A percentile compares a stretch with the other conserved stretches of the same genome.
These are phyloP conservation scores for Chytridiales sp. DNA, from an alignment of 371 early-diverging fungal genomes.

Conservation along the genomic window DNA sequence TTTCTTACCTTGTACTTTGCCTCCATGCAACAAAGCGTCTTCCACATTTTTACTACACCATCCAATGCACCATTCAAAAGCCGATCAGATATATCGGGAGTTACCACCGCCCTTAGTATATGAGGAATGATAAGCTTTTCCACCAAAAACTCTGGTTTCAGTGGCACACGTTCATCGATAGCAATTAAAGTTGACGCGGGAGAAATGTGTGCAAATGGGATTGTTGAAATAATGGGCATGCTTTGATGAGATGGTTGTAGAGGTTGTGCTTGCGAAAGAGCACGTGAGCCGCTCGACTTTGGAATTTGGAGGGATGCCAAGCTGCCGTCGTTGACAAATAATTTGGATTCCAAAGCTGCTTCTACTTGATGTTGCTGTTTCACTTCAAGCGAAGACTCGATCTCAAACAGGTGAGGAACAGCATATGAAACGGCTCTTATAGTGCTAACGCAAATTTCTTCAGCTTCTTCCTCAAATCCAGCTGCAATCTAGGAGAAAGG, in stretches of 20 bases:
- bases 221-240: not conserved
- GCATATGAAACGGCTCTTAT: slow-evolving; percentile 4
- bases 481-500: slow-evolving; percentile 11
- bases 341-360: no score
- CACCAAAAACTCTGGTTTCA: slow-evolving; percentile 3
- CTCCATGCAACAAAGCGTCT: slow-evolving; percentile 27
- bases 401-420: slow-evolving; percentile 6
- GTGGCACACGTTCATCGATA: no score
- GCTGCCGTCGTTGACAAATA: no score
- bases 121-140: slow-evolving; percentile 13
- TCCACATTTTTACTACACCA: slow-evolving; percentile 29
- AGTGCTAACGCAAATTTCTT: slow-evolving; percentile 21
- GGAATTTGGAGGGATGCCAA: no score
- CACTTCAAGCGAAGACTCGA: no score
- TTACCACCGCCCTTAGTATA: not conserved
- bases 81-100: slow-evolving; percentile 1
- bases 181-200: not conserved
- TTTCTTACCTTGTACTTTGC: slow-evolving; percentile 19
- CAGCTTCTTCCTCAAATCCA: slow-evolving; percentile 25
- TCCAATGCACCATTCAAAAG: slow-evolving; percentile 12
- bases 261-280: not conserved
- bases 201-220: not conserved
- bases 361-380: no score
- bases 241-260: not conserved
- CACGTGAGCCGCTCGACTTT: not conserved